Percentiles rank a stretch among this genome's conserved stretches.
These are phyloP conservation scores for Escallonia herrerae DNA, from an alignment of 129 eudicot genomes.

Conservation along the genomic window DNA sequence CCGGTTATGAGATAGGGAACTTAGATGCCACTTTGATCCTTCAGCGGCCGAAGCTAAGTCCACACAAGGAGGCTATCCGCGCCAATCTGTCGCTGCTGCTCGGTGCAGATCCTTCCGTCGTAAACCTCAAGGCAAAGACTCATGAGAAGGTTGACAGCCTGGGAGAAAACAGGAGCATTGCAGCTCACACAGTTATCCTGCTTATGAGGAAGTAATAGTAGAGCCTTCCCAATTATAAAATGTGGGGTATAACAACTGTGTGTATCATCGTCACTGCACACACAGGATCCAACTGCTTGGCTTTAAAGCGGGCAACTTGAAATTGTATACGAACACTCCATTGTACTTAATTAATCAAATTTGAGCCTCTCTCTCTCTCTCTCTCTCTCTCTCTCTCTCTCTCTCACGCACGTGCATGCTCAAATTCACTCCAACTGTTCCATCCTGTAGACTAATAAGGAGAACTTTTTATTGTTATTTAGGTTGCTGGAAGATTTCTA, in stretches of 20 bases:
- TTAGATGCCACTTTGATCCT: slow-evolving; percentile 97
- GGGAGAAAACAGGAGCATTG: slow-evolving; percentile 96
- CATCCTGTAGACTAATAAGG: no score
- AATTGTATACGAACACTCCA: no score
- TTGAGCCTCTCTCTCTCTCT: neutral
- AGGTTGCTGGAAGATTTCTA: no score
- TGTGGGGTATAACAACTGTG: no score
- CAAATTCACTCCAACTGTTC: no score
- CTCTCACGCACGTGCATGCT: neutral
- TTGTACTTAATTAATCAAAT: neutral
- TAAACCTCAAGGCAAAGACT: slow-evolving; percentile 92
- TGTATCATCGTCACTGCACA: no score
- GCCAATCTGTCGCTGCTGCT: slow-evolving; percentile 63
- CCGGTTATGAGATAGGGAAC: slow-evolving; percentile 97
- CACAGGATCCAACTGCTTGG: no score
- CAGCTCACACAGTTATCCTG: slow-evolving; percentile 94
- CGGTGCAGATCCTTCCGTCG: slow-evolving; percentile 95
- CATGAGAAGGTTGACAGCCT: slow-evolving; percentile 99
- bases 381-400: no score
- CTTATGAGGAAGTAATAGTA: slow-evolving; percentile 57
- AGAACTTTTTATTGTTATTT: no score
- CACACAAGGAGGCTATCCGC: slow-evolving; percentile 85
- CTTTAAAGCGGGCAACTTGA: no score
- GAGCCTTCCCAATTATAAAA: no score
- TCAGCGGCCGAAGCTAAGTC: slow-evolving; percentile 92